Evolutionary conservation across 2,329 filamentous ascomycete genomes (phyloP).

Genomic region (Phialophora chinensis): DNA sequence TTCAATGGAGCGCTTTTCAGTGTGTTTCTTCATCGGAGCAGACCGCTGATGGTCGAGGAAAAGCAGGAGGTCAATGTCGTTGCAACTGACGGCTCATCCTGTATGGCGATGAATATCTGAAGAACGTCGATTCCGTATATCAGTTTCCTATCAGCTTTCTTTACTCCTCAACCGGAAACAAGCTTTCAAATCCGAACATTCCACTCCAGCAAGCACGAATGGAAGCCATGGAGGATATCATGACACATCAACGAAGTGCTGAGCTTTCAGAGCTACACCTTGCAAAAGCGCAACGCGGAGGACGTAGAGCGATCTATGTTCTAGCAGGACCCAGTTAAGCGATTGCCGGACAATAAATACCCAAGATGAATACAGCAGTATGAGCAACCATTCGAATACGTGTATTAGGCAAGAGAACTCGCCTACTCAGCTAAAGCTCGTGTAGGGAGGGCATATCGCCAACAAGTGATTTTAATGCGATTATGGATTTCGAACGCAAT

Average conservation of each 20-base stretch:
- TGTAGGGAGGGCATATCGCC: not conserved
- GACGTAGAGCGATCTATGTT: not conserved
- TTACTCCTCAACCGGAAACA: conserved; percentile 62
- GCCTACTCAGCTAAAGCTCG: not conserved
- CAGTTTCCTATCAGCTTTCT: not conserved
- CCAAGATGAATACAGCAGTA: not conserved
- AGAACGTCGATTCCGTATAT: too few species aligned
- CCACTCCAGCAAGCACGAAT: conserved; percentile 75
- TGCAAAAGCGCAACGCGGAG: not conserved
- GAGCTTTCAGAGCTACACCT: not conserved
- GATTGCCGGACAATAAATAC: not conserved
- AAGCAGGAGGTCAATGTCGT: conserved; percentile 67
- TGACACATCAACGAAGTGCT: not conserved
- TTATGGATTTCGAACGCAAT: too few species aligned
- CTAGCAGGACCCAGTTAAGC: not conserved
- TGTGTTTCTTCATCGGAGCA: conserved; percentile 65
- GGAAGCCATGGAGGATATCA: conserved; percentile 45
- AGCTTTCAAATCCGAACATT: conserved; percentile 68
- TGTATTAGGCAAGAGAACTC: not conserved
- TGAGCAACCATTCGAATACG: not conserved
- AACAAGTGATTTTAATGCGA: too few species aligned
- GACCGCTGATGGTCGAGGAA: conserved; percentile 62
- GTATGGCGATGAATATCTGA: too few species aligned
- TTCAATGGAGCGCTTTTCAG: conserved; percentile 67
- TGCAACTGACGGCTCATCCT: conserved; percentile 68